Base-by-base conservation (phyloP, 176 grass and related monocot genomes). In the Bonia amplexicaulis region DNA sequence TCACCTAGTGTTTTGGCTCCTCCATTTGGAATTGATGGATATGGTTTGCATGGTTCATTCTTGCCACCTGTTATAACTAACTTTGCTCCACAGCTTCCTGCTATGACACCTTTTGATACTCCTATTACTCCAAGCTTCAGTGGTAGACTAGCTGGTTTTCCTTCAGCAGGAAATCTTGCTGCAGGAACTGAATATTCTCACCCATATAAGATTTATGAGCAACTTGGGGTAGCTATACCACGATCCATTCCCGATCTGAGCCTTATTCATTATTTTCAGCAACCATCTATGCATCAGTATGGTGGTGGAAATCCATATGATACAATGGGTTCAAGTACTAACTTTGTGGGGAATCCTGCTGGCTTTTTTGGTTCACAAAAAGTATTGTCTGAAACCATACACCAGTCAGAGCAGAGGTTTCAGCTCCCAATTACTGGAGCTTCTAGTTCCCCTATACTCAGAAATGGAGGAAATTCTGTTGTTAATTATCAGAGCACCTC, bases 131-230 rank as follows among this genome's bases (percentile, higher is more conserved):
- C 89, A 80, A 92, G 62, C 67, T 89, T 91, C 63, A 87, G 48
- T 88, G 69, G 80, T 79, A 94, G 85, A 58, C 45, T 82, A 83
- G 46, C 73, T 83, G 79, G 82, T 63, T 87, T 90, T 84, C 19
- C 74, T 78, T 27, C 67, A 58, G 57, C 52, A 12, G 92, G 81
- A 69, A 94, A 89, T 82, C 35, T 71, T 81, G 33, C 74, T 52
- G 46, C 73, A 57, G 92, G 74, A 79, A 57, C 90, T 48, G 93
- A 94, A 68, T 87, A 87, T 68, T 78, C 73, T 48, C 88, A 92
- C 16, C 80, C 89, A 78, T 90, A 87, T 84, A 95, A 88, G 78
- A 82, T 88, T n/a, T 91, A 95, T 64, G 89, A 81, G 22, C 95
- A 98, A 65, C 31, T 87, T 82, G 85, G 87, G 40, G 46, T 93